These are phyloP conservation scores for Globisporangium perplexum DNA, from an alignment of 352 stramenopile genomes.

Conservation along the genomic window DNA sequence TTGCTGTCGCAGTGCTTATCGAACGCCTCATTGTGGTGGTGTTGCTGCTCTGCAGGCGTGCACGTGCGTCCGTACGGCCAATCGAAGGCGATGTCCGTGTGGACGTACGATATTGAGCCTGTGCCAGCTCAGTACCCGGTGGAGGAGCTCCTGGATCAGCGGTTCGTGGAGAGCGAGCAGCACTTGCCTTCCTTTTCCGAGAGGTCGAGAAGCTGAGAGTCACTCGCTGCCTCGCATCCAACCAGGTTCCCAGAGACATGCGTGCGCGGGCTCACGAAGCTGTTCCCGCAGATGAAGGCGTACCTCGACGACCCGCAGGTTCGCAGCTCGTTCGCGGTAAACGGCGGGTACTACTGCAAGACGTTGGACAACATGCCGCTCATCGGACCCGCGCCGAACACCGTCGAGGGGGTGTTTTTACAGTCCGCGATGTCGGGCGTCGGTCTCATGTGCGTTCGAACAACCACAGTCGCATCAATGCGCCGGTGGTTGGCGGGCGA, in stretches of 20 bases:
- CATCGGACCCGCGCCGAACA: constrained; percentile 54
- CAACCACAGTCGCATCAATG: neutral
- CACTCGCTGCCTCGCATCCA: too few relatives aligned
- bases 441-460: constrained; percentile 46
- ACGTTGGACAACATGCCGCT: constrained; percentile 69
- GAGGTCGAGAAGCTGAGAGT: too few relatives aligned
- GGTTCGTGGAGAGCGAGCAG: constrained; percentile 18
- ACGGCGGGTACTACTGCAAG: constrained; percentile 79
- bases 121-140: constrained; percentile 58
- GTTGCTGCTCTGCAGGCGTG: constrained; percentile 25
- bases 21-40: neutral
- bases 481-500: neutral
- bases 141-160: constrained; percentile 50
- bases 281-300: constrained; percentile 60
- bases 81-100: constrained; percentile 67
- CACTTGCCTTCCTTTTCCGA: neutral
- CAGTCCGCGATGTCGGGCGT: constrained; percentile 72
- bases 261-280: constrained; percentile 40
- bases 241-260: constrained; percentile 65
- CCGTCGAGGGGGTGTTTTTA: constrained; percentile 55
- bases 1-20: neutral
- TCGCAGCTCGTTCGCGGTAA: constrained; percentile 60
- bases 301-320: constrained; percentile 54
- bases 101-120: constrained; percentile 70
- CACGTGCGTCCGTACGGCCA: constrained; percentile 61